These are phyloP conservation scores for Suhomyces maxii DNA, from an alignment of 1,139 yeast genomes.

Conservation along the genomic window DNA sequence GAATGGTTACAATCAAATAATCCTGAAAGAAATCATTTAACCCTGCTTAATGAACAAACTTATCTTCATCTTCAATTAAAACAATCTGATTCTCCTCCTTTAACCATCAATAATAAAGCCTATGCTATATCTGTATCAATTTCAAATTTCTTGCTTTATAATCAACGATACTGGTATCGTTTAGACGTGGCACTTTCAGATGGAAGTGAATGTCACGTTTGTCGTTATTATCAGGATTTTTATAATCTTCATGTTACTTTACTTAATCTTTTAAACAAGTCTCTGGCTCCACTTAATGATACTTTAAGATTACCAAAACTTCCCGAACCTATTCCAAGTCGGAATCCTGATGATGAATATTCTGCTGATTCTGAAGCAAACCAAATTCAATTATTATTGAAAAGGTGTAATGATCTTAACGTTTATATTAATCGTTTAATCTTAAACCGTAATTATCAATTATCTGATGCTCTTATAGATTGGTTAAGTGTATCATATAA, in stretches of 20 bases:
- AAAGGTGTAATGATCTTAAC: constrained; percentile 37
- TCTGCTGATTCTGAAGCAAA: constrained; percentile 11
- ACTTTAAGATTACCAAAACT: constrained; percentile 36
- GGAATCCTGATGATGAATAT: constrained; percentile 13
- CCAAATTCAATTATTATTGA: constrained; percentile 20
- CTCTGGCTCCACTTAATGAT: constrained; percentile 14
- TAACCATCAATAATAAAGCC: constrained; percentile 33
- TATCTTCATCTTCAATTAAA: constrained; percentile 24
- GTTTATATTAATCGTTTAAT: constrained; percentile 33
- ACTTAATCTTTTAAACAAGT: constrained; percentile 20
- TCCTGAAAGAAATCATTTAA: constrained; percentile 3
- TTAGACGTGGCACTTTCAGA: constrained; percentile 38
- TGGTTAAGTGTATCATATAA: constrained; percentile 34
- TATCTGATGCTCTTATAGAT: constrained; percentile 25
- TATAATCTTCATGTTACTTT: constrained; percentile 39
- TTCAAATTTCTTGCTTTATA: constrained; percentile 34
- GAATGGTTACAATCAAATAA: constrained; percentile 32
- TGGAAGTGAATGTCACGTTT: constrained; percentile 29
- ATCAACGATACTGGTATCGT: constrained; percentile 45
- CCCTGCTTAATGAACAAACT: constrained; percentile 16
- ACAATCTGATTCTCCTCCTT: constrained; percentile 20
- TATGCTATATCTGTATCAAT: constrained; percentile 35
- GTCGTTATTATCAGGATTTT: constrained; percentile 46
- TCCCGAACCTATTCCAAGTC: constrained; percentile 43
- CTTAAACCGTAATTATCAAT: constrained; percentile 28